Evolutionary conservation across 345 rosid genomes (phyloP).

Genomic region (Hibiscus trionum): DNA sequence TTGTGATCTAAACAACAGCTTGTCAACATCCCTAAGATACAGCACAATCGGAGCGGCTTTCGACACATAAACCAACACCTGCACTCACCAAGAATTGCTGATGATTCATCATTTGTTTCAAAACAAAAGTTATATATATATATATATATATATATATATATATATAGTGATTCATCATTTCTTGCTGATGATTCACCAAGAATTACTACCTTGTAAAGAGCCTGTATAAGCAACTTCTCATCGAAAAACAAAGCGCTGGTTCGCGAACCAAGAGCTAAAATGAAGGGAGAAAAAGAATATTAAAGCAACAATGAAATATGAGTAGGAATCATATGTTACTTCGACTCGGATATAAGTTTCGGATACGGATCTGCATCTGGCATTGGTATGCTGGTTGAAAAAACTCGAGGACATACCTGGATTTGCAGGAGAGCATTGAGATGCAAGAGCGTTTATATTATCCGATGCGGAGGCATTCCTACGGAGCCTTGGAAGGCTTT

Average conservation of each 20-base stretch:
- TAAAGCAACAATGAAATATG: not conserved
- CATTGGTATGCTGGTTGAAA: not conserved
- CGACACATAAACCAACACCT: constrained; percentile 73
- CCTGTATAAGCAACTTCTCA: constrained; percentile 74
- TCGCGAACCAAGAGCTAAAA: constrained; percentile 52
- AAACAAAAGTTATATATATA: no score
- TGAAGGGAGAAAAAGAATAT: not conserved
- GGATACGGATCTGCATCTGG: not conserved
- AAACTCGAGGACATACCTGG: constrained; percentile 33
- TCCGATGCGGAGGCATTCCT: constrained; percentile 68
- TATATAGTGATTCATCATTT: no score
- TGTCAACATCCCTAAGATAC: constrained; percentile 72
- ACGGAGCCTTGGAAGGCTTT: constrained; percentile 50
- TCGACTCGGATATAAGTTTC: not conserved
- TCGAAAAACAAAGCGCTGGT: constrained; percentile 73
- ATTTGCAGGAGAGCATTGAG: constrained; percentile 30
- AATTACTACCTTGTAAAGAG: constrained; percentile 71
- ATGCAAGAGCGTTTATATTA: constrained; percentile 46
- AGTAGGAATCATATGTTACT: not conserved
- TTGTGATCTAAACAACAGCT: constrained; percentile 55
- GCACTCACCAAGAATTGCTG: constrained; percentile 10
- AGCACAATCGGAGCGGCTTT: constrained; percentile 71
- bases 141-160: not conserved
- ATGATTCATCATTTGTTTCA: not conserved
- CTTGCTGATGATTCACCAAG: no score